These are phyloP conservation scores for Anethum foeniculum DNA, from an alignment of 140 eudicot genomes.

Conservation along the genomic window DNA sequence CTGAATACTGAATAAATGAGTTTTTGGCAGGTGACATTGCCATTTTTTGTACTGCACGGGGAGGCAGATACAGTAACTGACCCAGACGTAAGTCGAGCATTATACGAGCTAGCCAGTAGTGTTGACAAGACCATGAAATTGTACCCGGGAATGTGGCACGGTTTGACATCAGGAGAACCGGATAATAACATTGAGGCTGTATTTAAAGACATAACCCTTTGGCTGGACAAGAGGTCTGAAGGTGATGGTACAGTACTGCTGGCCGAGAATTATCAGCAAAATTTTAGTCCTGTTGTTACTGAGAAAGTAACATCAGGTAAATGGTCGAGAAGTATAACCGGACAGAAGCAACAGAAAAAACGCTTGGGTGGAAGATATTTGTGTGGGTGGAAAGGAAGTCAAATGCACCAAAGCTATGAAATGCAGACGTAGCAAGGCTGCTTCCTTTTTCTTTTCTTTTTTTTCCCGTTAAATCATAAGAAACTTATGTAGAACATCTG, in stretches of 20 bases:
- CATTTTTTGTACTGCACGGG: conserved; percentile 88
- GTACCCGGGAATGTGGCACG: conserved; percentile 99
- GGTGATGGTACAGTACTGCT: conserved; percentile 11
- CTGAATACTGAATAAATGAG: neutral
- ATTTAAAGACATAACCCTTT: conserved; percentile 55
- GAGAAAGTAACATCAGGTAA: conserved; percentile 9
- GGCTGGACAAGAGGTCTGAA: conserved; percentile 70
- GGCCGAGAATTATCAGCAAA: neutral
- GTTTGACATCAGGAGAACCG: conserved; percentile 79
- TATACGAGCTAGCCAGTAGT: conserved; percentile 73
- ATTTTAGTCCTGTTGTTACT: neutral
- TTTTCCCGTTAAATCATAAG: neutral
- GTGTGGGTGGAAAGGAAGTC: conserved; percentile 72
- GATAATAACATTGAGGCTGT: conserved; percentile 71
- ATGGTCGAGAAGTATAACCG: conserved; percentile 2
- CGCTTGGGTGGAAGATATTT: conserved; percentile 34
- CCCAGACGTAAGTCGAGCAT: conserved; percentile 88
- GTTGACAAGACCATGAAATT: conserved; percentile 82
- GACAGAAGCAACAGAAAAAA: conserved; percentile 17
- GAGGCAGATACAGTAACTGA: conserved; percentile 88
- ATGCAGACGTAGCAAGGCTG: conserved; percentile 29
- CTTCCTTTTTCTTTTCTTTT: neutral
- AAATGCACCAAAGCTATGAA: conserved; percentile 59
- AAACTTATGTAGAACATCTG: neutral
- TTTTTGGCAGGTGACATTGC: conserved; percentile 64